Evolutionary conservation across 1,284 basidiomycete species (phyloP).

Genomic region (Porogramme epimiltina): DNA sequence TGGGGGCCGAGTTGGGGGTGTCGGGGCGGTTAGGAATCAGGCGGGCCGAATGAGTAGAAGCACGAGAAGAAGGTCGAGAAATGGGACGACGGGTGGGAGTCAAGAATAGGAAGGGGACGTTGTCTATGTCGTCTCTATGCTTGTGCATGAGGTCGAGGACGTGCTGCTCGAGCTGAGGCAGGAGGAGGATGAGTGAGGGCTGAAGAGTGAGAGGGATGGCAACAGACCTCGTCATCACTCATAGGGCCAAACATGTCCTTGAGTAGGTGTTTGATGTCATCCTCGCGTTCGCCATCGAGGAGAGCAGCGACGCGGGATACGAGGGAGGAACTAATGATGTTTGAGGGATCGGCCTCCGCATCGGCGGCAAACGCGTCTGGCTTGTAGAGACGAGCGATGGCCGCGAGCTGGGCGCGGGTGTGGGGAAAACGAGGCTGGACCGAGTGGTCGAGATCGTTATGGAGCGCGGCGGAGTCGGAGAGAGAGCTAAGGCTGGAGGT

Average conservation of each 20-base stretch:
- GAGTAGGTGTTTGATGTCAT: slow-evolving; percentile 77
- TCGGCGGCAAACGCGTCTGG: slow-evolving; percentile 48
- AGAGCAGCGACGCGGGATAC: slow-evolving; percentile 71
- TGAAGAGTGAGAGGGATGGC: slow-evolving; percentile 25
- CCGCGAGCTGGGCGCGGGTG: slow-evolving; percentile 73
- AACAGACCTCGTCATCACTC: slow-evolving; percentile 73
- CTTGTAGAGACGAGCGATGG: slow-evolving; percentile 72
- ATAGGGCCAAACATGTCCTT: slow-evolving; percentile 64
- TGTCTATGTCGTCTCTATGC: slow-evolving; percentile 79
- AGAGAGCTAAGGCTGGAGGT: slow-evolving; percentile 20
- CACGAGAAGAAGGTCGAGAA: slow-evolving; percentile 80
- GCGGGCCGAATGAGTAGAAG: slow-evolving; percentile 69
- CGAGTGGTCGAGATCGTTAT: slow-evolving; percentile 19
- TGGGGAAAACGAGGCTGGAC: slow-evolving; percentile 65
- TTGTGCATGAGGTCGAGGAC: slow-evolving; percentile 87
- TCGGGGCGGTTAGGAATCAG: slow-evolving; percentile 65
- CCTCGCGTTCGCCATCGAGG: slow-evolving; percentile 82
- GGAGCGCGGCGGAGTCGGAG: slow-evolving; percentile 22
- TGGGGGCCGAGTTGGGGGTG: slow-evolving; percentile 70
- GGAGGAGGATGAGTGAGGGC: not conserved
- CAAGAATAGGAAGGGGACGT: slow-evolving; percentile 79
- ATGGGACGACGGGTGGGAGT: slow-evolving; percentile 77
- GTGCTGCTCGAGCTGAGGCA: slow-evolving; percentile 66
- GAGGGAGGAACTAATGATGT: slow-evolving; percentile 56
- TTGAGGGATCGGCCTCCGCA: slow-evolving; percentile 58